Conservation (phyloP, 2,329 filamentous ascomycete genomes). For the Mycosphaerella arachidis region DNA sequence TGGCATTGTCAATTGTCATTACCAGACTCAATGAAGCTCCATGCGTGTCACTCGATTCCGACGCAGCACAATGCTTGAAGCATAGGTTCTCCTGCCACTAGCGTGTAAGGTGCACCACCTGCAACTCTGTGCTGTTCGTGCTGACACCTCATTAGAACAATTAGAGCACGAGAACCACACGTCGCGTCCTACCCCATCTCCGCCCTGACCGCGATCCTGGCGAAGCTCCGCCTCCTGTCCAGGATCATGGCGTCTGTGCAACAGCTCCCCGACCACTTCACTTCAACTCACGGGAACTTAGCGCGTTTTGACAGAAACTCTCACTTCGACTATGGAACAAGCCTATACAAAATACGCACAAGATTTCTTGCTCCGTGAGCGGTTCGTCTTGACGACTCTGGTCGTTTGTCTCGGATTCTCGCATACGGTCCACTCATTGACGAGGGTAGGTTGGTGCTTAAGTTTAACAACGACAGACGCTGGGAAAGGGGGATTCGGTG, state of each 20-base stretch:
- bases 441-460: background rate
- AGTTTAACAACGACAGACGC: background rate
- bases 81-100: too few species aligned
- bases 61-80: background rate
- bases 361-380: background rate
- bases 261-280: background rate
- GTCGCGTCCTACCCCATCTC: background rate
- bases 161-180: background rate
- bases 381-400: background rate
- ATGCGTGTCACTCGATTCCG: background rate
- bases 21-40: background rate
- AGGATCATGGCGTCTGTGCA: background rate
- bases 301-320: background rate
- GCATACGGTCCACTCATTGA: background rate
- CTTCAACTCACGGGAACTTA: background rate
- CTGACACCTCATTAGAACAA: background rate
- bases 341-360: background rate
- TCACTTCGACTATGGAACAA: background rate
- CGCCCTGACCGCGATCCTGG: background rate
- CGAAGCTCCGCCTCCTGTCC: background rate
- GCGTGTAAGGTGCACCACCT: background rate
- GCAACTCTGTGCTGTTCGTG: background rate
- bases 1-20: background rate
- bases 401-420: background rate
- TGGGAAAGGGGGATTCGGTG: background rate